Evolutionary conservation across 345 rosid species (phyloP), one percentile per base, ranked within the genome.

Genomic region (Corchorus olitorius): DNA sequence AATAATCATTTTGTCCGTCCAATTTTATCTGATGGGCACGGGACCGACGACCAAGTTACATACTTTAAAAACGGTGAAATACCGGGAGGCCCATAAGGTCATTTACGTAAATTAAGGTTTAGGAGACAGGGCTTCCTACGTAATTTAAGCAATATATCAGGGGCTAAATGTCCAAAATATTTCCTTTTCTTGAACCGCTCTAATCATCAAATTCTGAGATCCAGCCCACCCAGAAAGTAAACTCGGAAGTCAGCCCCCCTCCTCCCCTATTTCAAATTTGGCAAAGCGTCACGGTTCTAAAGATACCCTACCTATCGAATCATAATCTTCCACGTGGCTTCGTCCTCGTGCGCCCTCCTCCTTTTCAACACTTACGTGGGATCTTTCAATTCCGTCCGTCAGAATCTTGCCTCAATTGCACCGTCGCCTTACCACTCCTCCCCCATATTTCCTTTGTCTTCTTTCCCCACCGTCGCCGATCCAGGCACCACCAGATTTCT

Each of bases 281-380:
- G 56, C 22, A 72, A 77, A 70, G 9, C 46, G 56, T 37, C 66
- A 73, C 60, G 62, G 65, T 61, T 46, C 77, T 69, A 59, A 69
- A 52, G 68, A 65, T 19, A 59, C 48, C 56, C 17, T 43, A 1
- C 55, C 19, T 5, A 15, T 8, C 65, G 53, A 83, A 81, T 77
- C 65, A 75, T 0, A 61, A 49, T 34, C 20, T 8, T 67, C 75
- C 84, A 83, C 84, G 83, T 75, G 76, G 34, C 67, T 10, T 22
- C 3, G 12, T 22, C 27, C 27, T 8, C 14, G 3, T 9, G 3
- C 6, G 8, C 11, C 49, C 43, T 27, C 11, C 14, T 3, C 17
- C 13, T 6, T 41, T 50, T 56, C 52, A 11, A 19, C 59, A 65
- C 80, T 34, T 52, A 39, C 75, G 84, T 76, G 81, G 84, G 75